Conservation (phyloP, 306 rosid species). For the Biancaea sappan region DNA sequence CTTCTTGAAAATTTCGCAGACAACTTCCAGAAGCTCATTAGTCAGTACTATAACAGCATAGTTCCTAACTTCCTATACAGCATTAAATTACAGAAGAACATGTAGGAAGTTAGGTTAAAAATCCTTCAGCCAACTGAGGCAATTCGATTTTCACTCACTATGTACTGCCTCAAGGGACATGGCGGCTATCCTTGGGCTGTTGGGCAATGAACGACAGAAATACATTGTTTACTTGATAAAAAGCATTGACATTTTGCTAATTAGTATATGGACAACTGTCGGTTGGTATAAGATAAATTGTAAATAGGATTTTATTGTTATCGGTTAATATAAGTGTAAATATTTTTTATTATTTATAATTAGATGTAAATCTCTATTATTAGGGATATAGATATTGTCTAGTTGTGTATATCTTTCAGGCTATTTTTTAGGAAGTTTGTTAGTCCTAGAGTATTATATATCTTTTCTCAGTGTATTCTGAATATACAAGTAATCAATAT, state of each 20-base stretch:
- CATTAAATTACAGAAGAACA: background rate
- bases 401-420: no score
- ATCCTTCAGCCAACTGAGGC: background rate
- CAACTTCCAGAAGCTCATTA: background rate
- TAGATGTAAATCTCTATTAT: no score
- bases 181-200: background rate
- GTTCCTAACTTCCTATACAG: background rate
- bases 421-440: no score
- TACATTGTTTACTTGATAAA: background rate
- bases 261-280: background rate
- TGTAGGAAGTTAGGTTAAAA: background rate
- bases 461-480: no score
- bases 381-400: no score
- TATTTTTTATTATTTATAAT: no score
- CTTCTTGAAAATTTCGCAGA: conserved; percentile 8
- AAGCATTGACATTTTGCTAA: background rate
- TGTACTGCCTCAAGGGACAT: background rate
- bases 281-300: no score
- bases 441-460: no score
- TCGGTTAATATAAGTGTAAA: no score
- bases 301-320: no score
- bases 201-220: background rate
- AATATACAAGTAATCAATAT: no score
- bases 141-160: background rate
- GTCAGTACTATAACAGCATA: background rate